Conservation (phyloP, 2,329 filamentous ascomycete genomes). For the Proliferodiscus dingleyae region DNA sequence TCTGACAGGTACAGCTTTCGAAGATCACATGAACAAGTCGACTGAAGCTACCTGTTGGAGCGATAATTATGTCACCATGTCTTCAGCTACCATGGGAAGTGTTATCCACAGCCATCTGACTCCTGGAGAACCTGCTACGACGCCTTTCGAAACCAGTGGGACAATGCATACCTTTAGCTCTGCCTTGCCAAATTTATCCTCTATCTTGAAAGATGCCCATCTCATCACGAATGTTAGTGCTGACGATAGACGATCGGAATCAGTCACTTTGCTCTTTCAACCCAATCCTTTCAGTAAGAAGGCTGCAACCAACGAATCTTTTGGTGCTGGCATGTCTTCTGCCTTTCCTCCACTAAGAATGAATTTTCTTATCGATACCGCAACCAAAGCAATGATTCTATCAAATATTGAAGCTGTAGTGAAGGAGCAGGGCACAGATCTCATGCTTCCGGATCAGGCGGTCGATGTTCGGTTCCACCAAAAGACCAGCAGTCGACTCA, state of each 20-base stretch:
- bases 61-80: slow-evolving; percentile 13
- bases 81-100: slow-evolving; percentile 23
- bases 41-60: slow-evolving; percentile 15
- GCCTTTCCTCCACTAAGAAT: slow-evolving; percentile 31
- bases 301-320: not conserved
- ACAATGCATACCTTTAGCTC: slow-evolving; percentile 20
- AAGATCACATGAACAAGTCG: too few species aligned
- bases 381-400: slow-evolving; percentile 13
- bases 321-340: slow-evolving; percentile 19
- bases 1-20: too few species aligned
- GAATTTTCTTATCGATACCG: slow-evolving; percentile 17
- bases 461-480: slow-evolving; percentile 31
- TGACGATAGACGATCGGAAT: not conserved
- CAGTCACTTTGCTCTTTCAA: slow-evolving; percentile 23
- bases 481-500: slow-evolving; percentile 18
- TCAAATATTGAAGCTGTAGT: slow-evolving; percentile 22
- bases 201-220: slow-evolving; percentile 10
- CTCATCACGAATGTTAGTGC: not conserved
- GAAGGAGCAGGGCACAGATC: slow-evolving; percentile 19
- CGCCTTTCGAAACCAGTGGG: not conserved
- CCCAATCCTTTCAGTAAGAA: slow-evolving; percentile 25
- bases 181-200: slow-evolving; percentile 21
- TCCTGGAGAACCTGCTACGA: not conserved
- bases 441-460: slow-evolving; percentile 29
- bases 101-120: slow-evolving; percentile 17